Evolutionary conservation across 2,329 filamentous ascomycete genomes (phyloP).

Genomic region (Lojkania enalia): DNA sequence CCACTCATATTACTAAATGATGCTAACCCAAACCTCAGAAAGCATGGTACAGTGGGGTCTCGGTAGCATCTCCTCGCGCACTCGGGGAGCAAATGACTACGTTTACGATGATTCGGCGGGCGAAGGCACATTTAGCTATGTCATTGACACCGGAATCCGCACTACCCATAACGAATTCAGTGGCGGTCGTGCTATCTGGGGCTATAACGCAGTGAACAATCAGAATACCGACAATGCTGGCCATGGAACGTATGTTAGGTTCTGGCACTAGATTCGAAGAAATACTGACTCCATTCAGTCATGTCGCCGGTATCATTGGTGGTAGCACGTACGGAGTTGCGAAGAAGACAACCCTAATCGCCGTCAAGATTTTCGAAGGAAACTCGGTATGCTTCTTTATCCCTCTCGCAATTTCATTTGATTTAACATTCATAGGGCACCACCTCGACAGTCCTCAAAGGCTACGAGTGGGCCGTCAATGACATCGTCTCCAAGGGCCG

Average conservation of each 20-base stretch:
- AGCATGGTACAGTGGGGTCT: conserved; percentile 32
- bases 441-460: conserved; percentile 32
- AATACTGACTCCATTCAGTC: conserved; percentile 13
- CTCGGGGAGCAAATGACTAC: conserved; percentile 23
- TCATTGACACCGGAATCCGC: conserved; percentile 68
- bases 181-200: conserved; percentile 33
- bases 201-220: conserved; percentile 31
- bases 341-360: conserved; percentile 39
- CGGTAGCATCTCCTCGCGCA: conserved; percentile 33
- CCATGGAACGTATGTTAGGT: conserved; percentile 31
- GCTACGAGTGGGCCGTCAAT: conserved; percentile 40
- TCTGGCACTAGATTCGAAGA: background rate
- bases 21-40: conserved; percentile 17
- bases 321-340: conserved; percentile 38
- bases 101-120: conserved; percentile 32
- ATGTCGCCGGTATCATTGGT: conserved; percentile 38
- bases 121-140: conserved; percentile 48
- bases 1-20: background rate
- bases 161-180: conserved; percentile 53
- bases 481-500: conserved; percentile 37
- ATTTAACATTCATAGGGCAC: conserved; percentile 9
- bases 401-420: background rate
- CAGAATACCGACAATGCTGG: conserved; percentile 29
- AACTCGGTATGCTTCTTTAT: background rate
- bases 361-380: conserved; percentile 42